Conservation (phyloP, 2,329 filamentous ascomycete species). For the Cladorrhinum sp. region DNA sequence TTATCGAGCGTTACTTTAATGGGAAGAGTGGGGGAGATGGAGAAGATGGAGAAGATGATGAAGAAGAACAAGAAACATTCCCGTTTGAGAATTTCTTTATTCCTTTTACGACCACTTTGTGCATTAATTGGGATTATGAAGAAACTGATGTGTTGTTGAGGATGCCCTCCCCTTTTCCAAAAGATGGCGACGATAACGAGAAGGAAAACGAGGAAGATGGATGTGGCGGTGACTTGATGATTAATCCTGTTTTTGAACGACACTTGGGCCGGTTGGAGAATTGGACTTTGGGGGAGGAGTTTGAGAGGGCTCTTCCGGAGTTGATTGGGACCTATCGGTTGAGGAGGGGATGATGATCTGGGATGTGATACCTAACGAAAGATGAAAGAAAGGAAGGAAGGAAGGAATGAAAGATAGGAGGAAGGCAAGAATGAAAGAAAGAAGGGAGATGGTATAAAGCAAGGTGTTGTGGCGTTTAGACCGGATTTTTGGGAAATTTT, state of each 20-base stretch:
- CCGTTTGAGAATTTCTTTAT: slow-evolving; percentile 81
- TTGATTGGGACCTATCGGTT: slow-evolving; percentile 46
- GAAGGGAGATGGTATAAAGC: too few relatives aligned
- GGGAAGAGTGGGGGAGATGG: slow-evolving; percentile 36
- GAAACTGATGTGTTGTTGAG: slow-evolving; percentile 66
- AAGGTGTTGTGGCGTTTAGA: too few relatives aligned
- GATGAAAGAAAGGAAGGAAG: not conserved
- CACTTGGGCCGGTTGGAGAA: slow-evolving; percentile 74
- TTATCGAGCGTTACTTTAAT: slow-evolving; percentile 48
- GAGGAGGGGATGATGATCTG: slow-evolving; percentile 27
- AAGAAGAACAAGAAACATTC: too few relatives aligned
- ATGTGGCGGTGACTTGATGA: slow-evolving; percentile 61
- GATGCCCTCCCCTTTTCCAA: too few relatives aligned
- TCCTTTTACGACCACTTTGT: slow-evolving; percentile 72
- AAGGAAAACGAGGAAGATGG: not conserved
- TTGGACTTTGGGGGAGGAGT: slow-evolving; percentile 73
- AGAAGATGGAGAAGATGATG: too few relatives aligned
- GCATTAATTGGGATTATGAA: slow-evolving; percentile 82
- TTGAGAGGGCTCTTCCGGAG: slow-evolving; percentile 62
- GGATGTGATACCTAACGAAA: too few relatives aligned
- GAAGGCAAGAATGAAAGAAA: too few relatives aligned
- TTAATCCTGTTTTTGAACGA: slow-evolving; percentile 83
- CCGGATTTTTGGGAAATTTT: too few relatives aligned
- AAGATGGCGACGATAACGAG: slow-evolving; percentile 21
- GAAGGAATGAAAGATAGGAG: not conserved